Evolutionary conservation across 352 stramenopile species (phyloP), one percentile per base, ranked within the genome.

Genomic region (Elongisporangium prolatum): DNA sequence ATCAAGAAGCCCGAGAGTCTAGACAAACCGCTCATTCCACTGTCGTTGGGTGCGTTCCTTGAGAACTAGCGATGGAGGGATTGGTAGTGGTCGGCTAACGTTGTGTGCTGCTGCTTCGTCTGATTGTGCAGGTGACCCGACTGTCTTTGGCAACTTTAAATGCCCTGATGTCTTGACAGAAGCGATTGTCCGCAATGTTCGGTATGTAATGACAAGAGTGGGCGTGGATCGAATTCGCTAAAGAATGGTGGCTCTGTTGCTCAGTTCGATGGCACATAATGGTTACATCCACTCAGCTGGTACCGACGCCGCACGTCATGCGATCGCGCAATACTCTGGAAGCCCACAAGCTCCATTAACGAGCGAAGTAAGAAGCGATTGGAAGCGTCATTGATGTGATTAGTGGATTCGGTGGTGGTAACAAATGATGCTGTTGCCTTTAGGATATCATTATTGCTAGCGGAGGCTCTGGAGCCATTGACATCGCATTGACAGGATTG

Each of bases 231-330:
- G 22, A 44, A 16, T 49, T 13, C 20, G 21, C 13, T n/a, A 40
- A 24, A 53, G 20, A 22, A 18, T 55, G 22, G 5, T 60, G 2
- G 5, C 28, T 47, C 21, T 25, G 11, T 14, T 16, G 1, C 28
- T 9, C 52, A 91, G 82, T 9, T 89, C 82, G 4, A 84, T 91
- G 76, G 83, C 90, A 49, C 75, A 93, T 68, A 95, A 97, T 63
- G 91, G 94, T 18, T 98, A 98, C 68, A 86, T 97, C 44, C 91
- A 97, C 70, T 97, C 93, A 0, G 89, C 84, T 37, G 96, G 96
- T 34, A 91, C 84, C 17, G 72, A 86, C 44, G 71, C 75, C 21
- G 93, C 95, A 44, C 81, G 94, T 34, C 69, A 78, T 44, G 92
- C 95, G 6, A 97, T 99, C 62, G 95, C 96, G 0, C 72, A 75